Base-by-base conservation (phyloP, 805 yeast species). In the Zygosaccharomyces rouxii region DNA sequence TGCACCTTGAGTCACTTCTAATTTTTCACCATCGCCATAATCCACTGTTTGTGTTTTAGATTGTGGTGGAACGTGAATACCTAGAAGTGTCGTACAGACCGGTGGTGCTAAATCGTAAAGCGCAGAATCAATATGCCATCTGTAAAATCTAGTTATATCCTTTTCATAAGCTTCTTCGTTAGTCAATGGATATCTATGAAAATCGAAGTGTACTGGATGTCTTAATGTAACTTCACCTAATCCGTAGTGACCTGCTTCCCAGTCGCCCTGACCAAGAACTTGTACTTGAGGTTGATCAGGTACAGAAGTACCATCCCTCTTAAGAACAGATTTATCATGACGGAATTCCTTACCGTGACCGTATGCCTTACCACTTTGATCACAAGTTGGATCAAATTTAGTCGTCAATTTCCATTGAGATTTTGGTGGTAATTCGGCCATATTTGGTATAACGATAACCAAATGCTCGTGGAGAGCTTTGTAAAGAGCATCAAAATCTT, bases 51-150 rank as follows among this genome's bases (percentile, higher is more conserved):
- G 85, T 51, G 75, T 80, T 55, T 78, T 81, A n/a, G 75, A 69
- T 16, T 78, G 71, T 18, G 84, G 79, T 5, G 96, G 96, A 13
- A 86, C 92, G 60, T 82, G 78, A 53, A 89, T 80, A 3, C 96
- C 96, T 45, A 89, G 73, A 52, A 89, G 74, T 1, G 96, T 88
- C 11, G 96, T 89, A 31, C 84, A 86, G 56, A 84, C 79, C 26
- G 96, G 96, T 25, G 96, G 96, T 13, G 90, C 80, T 57, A 88
- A 75, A 31, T 80, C 95, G 60, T 89, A 89, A 35, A 89, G 75
- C 4, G 96, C 96, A 31, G 94, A 83, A 68, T 89, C 96, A 55
- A 89, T 87, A 69, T 89, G 96, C 96, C 96, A 89, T 70, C 96
- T 79, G 77, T 88, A 89, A 66, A 83, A 89, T 58, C 95, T 76